Evolutionary conservation across 2,329 filamentous ascomycete species (phyloP), one percentile per base, ranked within the genome.

Genomic region (Xylariaceae sp.): DNA sequence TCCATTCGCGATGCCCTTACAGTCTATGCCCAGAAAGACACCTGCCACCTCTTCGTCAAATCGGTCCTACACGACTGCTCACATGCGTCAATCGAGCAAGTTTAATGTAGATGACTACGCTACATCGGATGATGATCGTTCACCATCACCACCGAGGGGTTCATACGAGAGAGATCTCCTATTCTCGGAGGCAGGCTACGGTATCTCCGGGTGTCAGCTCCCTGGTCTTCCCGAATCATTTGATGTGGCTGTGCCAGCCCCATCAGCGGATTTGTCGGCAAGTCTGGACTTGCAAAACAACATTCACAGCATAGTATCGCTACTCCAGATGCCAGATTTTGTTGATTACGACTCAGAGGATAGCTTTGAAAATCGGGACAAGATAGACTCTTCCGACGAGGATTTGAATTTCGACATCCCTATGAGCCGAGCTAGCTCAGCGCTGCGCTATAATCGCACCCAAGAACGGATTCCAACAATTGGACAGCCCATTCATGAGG

Each of bases 161-260:
- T 67, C 68, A 43, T 66, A 65, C 34, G 69, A 70, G 43, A 65
- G 63, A 46, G 67, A 70, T 37, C 65, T 70, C 23, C 56, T 70
- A 26, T 71, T 71, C 19, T 50, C 56, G 9, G 60, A 63, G 24
- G 51, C 63, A 19, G 65, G 62, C 31, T 70, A 66, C 37, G 65
- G 65, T 2, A 31, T 60, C 4, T 51, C 58, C 33, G 66, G 65
- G 8, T 53, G 54, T 23, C 67, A 68, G 44, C 39, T 65, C 17
- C 65, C 67, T 8, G 67, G 67, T n/a, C 66, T 71, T 28, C 61
- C 65, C 6, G 63, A 62, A 1, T 19, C 64, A 6, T 67, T 68
- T 40, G 66, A 67, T n/a, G 29, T 49, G 3, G 40, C 44, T 8
- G 6, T 45, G 8, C 26, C 62, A 2, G 14, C 26, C 19, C 17